A percentile compares a stretch with the other conserved stretches of the same genome.
These are phyloP conservation scores for Penicillium sclerotiorum DNA, from an alignment of 2,329 filamentous ascomycete genomes.

Conservation along the genomic window DNA sequence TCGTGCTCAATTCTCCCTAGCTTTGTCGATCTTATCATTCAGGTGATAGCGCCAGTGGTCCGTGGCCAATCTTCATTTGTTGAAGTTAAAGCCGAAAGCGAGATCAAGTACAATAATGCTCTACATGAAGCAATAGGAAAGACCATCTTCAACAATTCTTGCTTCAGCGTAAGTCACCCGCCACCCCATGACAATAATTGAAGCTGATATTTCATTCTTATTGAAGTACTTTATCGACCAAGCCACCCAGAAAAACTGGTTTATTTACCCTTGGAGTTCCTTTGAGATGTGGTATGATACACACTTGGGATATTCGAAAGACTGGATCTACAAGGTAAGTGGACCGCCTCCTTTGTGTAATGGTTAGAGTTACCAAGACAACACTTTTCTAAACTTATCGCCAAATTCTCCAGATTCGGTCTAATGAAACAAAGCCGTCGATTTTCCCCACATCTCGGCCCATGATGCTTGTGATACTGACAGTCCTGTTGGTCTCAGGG, in stretches of 20 bases:
- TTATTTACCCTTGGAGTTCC: slow-evolving; percentile 26
- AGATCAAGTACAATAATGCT: slow-evolving; percentile 11
- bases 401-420: too few relatives aligned
- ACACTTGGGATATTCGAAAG: slow-evolving; percentile 4
- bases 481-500: too few relatives aligned
- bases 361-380: too few relatives aligned
- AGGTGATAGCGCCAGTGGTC: slow-evolving; percentile 17
- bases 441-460: too few relatives aligned
- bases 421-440: too few relatives aligned
- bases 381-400: too few relatives aligned
- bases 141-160: slow-evolving; percentile 17
- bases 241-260: slow-evolving; percentile 23
- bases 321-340: slow-evolving; percentile 11
- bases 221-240: slow-evolving; percentile 23
- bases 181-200: neutral
- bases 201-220: neutral
- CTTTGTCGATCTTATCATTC: slow-evolving; percentile 17
- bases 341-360: too few relatives aligned
- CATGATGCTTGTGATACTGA: too few relatives aligned
- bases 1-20: too few relatives aligned
- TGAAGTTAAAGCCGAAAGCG: slow-evolving; percentile 18
- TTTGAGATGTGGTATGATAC: slow-evolving; percentile 22
- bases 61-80: slow-evolving; percentile 10
- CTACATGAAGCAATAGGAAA: slow-evolving; percentile 15
- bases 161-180: slow-evolving; percentile 12